Evolutionary conservation across 352 stramenopile species (phyloP), one percentile per base, ranked within the genome.

Genomic region (Pythium catenulatum): DNA sequence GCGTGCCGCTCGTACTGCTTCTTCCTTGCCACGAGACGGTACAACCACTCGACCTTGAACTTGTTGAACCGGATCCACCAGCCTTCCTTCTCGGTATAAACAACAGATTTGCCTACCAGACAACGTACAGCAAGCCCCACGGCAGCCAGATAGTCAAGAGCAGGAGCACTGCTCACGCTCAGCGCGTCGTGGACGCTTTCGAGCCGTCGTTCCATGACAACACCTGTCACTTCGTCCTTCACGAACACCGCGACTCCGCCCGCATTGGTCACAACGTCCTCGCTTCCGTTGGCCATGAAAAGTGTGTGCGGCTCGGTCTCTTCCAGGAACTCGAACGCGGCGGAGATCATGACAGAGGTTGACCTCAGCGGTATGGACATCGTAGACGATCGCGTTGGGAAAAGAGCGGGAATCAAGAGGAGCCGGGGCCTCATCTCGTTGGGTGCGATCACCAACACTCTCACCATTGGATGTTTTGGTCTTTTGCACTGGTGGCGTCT

Each of bases 151-250:
- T 65, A 79, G 52, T 68, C 52, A 30, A 68, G 19, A 4, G 70
- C 34, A 19, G 70, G 54, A 21, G 70, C 15, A 37, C 70, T 80
- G 52, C n/a, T 58, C 50, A 37, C 52, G 23, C 37, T 52, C n/a
- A 50, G 32, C 4, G 70, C 11, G 36, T 79, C 65, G n/a, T 79
- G 54, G 32, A 79, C 70, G 70, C 21, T n/a, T 36, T 79, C 70
- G 23, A 79, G 50, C 46, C 65, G 25, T 21, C 34, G 32, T 37
- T 65, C 48, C 48, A 37, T 19, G 48, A 50, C n/a, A 5, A 37
- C 27, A 11, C 27, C 43, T 7, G 14, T 61, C 13, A 11, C 43
- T 39, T 79, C 70, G 50, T 68, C 52, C 48, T 68, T 68, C 4
- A 79, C 30, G 4, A 65, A 36, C 30, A 79, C 48, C 25, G 23